Percentiles rank a stretch among this genome's conserved stretches.
These are phyloP conservation scores for Taxillus chinensis DNA, from an alignment of 164 flowering plant species.

Conservation along the genomic window DNA sequence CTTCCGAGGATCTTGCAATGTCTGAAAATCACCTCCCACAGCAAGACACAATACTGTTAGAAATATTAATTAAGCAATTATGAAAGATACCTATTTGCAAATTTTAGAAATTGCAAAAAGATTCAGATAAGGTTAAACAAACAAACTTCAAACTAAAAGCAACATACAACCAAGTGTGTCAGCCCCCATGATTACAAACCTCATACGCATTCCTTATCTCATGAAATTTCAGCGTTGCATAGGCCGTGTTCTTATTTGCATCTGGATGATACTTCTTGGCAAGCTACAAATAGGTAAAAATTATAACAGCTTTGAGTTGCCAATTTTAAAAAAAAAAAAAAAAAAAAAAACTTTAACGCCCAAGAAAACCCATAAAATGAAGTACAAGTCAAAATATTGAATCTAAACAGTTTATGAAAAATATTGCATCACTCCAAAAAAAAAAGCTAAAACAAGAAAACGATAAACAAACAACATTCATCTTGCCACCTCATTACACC, in stretches of 20 bases:
- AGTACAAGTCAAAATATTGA: neutral
- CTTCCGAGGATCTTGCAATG: constrained; percentile 58
- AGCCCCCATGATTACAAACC: constrained; percentile 33
- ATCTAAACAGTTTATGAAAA: neutral
- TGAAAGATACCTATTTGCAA: neutral
- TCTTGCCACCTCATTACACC: no score
- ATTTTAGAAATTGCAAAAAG: neutral
- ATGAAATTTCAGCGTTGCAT: constrained; percentile 84
- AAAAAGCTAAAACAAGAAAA: neutral
- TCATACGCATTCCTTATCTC: constrained; percentile 94
- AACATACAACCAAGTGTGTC: neutral
- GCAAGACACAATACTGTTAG: constrained; percentile 7
- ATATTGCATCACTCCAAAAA: neutral
- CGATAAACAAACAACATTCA: neutral
- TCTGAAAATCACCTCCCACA: constrained; percentile 51
- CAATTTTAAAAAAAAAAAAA: neutral
- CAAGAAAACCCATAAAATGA: neutral
- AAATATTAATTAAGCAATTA: neutral
- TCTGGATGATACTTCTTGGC: constrained; percentile 97
- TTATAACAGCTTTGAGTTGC: no score
- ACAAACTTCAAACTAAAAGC: neutral
- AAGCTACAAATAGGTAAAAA: constrained; percentile 40
- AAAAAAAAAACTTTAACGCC: neutral
- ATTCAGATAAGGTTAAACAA: neutral
- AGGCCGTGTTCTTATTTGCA: constrained; percentile 70